Percentiles rank a stretch among this genome's conserved stretches.
Evolutionary conservation across 257 asterid genomes (phyloP).

Genomic region (Salvia hispanica): DNA sequence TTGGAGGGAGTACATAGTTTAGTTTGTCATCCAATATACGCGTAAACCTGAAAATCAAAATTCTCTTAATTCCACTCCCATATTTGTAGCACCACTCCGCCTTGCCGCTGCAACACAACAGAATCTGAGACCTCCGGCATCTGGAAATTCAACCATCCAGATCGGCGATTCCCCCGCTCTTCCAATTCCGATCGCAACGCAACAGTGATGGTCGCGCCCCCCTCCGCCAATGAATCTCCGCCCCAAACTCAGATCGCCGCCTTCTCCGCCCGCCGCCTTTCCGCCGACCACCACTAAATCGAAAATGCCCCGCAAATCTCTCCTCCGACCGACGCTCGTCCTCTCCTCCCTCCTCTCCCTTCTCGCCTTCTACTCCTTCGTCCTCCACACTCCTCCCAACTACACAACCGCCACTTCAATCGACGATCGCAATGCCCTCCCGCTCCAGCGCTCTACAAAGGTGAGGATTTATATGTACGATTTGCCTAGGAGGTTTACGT

Average conservation of each 20-base stretch:
- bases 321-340: constrained; percentile 57
- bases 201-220: constrained; percentile 23
- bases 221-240: constrained; percentile 45
- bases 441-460: background rate
- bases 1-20: too few species aligned
- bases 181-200: background rate
- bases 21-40: too few species aligned
- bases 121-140: background rate
- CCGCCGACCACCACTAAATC: constrained; percentile 26
- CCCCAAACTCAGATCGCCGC: constrained; percentile 55
- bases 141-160: constrained; percentile 11
- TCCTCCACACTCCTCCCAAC: constrained; percentile 45
- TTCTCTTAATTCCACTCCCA: background rate
- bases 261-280: constrained; percentile 22
- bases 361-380: constrained; percentile 57
- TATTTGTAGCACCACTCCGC: background rate
- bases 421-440: constrained; percentile 1
- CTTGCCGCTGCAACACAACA: background rate
- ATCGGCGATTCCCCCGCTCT: constrained; percentile 4
- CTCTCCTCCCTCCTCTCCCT: constrained; percentile 49
- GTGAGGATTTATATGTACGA: constrained; percentile 73
- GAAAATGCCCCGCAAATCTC: constrained; percentile 66
- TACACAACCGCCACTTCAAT: constrained; percentile 26
- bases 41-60: background rate
- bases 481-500: constrained; percentile 81